Evolutionary conservation across 305 asterid genomes (phyloP).

Genomic region (Andrographis paniculata): DNA sequence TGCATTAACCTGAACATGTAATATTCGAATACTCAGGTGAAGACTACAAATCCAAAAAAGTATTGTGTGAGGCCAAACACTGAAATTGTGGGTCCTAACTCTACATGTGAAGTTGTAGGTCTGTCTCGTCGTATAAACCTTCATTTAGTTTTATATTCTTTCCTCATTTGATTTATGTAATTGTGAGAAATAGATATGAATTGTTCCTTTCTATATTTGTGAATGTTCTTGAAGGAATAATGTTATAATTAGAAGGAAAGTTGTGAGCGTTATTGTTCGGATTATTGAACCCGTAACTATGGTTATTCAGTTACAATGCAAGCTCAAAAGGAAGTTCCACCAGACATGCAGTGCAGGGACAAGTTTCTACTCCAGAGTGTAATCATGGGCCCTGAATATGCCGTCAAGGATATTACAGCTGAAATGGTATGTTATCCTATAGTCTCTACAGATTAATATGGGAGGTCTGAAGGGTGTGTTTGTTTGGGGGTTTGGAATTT

Average conservation of each 20-base stretch:
- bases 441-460: slow-evolving; percentile 1
- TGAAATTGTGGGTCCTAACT: slow-evolving; percentile 60
- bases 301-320: slow-evolving; percentile 82
- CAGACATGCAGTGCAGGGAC: slow-evolving; percentile 92
- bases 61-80: slow-evolving; percentile 81
- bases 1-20: background rate
- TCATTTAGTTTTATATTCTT: background rate
- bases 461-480: no score
- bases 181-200: no score
- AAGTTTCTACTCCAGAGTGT: slow-evolving; percentile 89
- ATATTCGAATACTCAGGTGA: slow-evolving; percentile 38
- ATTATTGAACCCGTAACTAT: slow-evolving; percentile 18
- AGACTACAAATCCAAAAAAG: slow-evolving; percentile 76
- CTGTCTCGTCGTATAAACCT: slow-evolving; percentile 5
- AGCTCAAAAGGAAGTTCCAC: slow-evolving; percentile 93
- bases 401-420: slow-evolving; percentile 72
- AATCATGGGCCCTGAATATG: slow-evolving; percentile 41
- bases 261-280: background rate
- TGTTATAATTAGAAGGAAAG: background rate
- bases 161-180: background rate
- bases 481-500: no score
- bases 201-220: no score
- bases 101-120: slow-evolving; percentile 57
- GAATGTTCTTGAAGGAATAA: no score
- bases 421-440: slow-evolving; percentile 46